Base-by-base conservation (phyloP, 2,329 filamentous ascomycete species). In the Gremmenia infestans region DNA sequence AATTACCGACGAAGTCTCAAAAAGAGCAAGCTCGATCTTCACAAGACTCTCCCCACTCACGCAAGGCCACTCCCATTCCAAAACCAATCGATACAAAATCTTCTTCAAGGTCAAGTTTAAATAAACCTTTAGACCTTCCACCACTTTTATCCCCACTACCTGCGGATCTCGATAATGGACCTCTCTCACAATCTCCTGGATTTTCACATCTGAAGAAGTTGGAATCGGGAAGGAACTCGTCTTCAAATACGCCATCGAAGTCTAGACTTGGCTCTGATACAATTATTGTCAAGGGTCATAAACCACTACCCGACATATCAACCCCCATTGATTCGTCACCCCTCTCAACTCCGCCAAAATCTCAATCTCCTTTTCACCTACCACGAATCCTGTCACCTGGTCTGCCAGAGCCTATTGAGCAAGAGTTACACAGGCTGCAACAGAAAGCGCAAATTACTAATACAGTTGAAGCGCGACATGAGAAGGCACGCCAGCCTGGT, bases 381-480 rank as follows among this genome's bases (percentile, higher is more conserved):
- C 69, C 69, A 19, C 58, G 54, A 15, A 55, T 70, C 17, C 52
- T 71, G 9, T 69, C 69, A 8, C 66, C 67, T n/a, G 59, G 56
- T 39, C 65, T 71, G 5, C 69, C 68, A 43, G 57, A 61, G 43
- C 50, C 66, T 17, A 60, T 71, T 3, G 68, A 71, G 45, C 58
- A 63, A 58, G 67, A 67, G 46, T 55, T 71, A 8, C 55, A 56
- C 15, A 61, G 64, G 32, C 36, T 67, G 23, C 61, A 64, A 25
- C 52, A 62, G 15, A 63, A 62, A 32, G 53, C 53, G 53, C 52
- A 12, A 50, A 47, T 23, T 59, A 61, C n/a, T 56, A 63, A 63
- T 46, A 68, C 62, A 5, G 67, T 68, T 22, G 67, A 68, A 55
- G 61, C 60, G 46, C 65, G 68, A 15, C 64, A 69, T 54, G 68